Percentiles rank a stretch among this genome's conserved stretches.
Conservation (phyloP, 805 yeast genomes). For the Candida pseudoglaebosa region DNA sequence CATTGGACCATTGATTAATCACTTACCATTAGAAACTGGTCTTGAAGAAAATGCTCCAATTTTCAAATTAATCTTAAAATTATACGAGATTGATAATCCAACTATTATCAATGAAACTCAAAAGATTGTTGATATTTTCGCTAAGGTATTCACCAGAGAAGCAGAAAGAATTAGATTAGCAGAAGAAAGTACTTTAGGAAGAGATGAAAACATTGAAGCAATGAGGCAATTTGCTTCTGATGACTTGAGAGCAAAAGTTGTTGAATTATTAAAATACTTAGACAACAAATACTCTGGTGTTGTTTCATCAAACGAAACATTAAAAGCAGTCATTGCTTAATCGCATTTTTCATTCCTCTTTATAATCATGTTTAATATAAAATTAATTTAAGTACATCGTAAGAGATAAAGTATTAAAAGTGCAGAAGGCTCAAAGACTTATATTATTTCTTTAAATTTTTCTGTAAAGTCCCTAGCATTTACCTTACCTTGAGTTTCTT, state of each 20-base stretch:
- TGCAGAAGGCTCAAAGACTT: slow-evolving; percentile 1
- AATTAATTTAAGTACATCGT: neutral
- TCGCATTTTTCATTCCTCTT: slow-evolving; percentile 1
- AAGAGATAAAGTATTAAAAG: slow-evolving; percentile 3
- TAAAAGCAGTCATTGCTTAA: slow-evolving; percentile 38
- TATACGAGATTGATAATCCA: slow-evolving; percentile 62
- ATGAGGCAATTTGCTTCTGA: slow-evolving; percentile 73
- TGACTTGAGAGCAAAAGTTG: slow-evolving; percentile 59
- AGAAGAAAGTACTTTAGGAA: slow-evolving; percentile 74
- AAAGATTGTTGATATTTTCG: slow-evolving; percentile 62
- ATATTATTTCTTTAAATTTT: slow-evolving; percentile 21
- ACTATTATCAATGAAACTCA: slow-evolving; percentile 54
- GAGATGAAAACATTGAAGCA: slow-evolving; percentile 77
- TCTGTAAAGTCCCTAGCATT: slow-evolving; percentile 27
- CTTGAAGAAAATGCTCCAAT: slow-evolving; percentile 92
- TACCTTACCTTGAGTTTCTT: slow-evolving; percentile 63
- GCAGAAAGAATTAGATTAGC: slow-evolving; percentile 66
- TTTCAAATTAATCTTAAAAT: slow-evolving; percentile 67
- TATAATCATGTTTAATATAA: slow-evolving; percentile 1
- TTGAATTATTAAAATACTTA: slow-evolving; percentile 69
- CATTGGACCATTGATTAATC: slow-evolving; percentile 70
- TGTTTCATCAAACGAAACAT: slow-evolving; percentile 49
- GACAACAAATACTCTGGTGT: slow-evolving; percentile 62
- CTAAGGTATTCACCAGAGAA: slow-evolving; percentile 70
- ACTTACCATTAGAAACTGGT: slow-evolving; percentile 83